Conservation (phyloP, 1,284 basidiomycete species). For the Phenoliferia sp. region DNA sequence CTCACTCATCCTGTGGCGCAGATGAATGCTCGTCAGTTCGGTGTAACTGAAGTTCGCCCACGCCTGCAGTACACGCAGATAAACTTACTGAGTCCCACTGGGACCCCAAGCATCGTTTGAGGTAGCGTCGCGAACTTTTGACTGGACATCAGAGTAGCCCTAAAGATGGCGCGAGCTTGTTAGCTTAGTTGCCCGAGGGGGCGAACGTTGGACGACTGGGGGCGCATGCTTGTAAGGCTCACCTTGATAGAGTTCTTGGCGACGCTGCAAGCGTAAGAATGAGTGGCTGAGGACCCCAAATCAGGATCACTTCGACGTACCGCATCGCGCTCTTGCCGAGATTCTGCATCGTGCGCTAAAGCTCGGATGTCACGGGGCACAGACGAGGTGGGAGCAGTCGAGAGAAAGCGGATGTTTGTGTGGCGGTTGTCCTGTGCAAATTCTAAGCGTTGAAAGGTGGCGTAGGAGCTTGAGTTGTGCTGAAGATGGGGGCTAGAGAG, state of each 20-base stretch:
- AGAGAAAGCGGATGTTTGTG: too few relatives aligned
- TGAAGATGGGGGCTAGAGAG: too few relatives aligned
- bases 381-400: too few relatives aligned
- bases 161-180: not conserved
- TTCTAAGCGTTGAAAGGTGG: too few relatives aligned
- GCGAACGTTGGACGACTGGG: too few relatives aligned
- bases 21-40: not conserved
- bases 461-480: too few relatives aligned
- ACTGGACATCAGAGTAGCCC: constrained; percentile 33
- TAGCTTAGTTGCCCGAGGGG: too few relatives aligned
- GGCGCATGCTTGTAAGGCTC: too few relatives aligned
- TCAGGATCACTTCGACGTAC: constrained; percentile 3
- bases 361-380: too few relatives aligned
- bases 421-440: too few relatives aligned
- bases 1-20: constrained; percentile 77
- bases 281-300: not conserved
- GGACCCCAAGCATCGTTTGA: constrained; percentile 99
- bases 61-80: not conserved
- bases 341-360: constrained; percentile 14
- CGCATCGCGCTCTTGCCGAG: constrained; percentile 31
- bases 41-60: not conserved
- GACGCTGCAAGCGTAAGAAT: constrained; percentile 3
- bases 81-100: constrained; percentile 68
- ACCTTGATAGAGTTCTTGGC: constrained; percentile 33
- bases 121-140: constrained; percentile 74